Evolutionary conservation across 768 basidiomycete species (phyloP).

Genomic region (Agaricus blazei): DNA sequence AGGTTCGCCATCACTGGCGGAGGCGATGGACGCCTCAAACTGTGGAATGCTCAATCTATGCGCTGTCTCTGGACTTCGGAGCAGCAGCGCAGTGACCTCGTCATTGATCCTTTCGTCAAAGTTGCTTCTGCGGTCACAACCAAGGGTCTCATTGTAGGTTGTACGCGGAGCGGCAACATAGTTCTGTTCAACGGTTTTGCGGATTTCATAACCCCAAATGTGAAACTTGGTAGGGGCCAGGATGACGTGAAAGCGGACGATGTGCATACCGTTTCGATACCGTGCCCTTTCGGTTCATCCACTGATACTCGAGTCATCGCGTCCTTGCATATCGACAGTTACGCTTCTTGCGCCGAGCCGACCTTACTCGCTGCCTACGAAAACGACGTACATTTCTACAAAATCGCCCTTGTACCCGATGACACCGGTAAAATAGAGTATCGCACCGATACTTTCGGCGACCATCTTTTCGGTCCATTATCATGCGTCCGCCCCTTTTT

Average conservation of each 20-base stretch:
- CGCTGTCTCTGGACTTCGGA: slow-evolving; percentile 63
- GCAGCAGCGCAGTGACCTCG: slow-evolving; percentile 23
- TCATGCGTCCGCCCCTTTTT: slow-evolving; percentile 48
- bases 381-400: slow-evolving; percentile 48
- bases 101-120: slow-evolving; percentile 47
- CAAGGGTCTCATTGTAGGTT: slow-evolving; percentile 45
- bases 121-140: slow-evolving; percentile 36
- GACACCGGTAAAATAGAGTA: slow-evolving; percentile 22
- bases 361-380: slow-evolving; percentile 49
- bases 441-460: slow-evolving; percentile 39
- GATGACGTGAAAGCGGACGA: slow-evolving; percentile 14
- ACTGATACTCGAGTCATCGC: slow-evolving; percentile 12
- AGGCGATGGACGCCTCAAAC: slow-evolving; percentile 61
- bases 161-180: slow-evolving; percentile 52
- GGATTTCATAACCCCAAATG: neutral
- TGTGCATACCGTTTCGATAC: slow-evolving; percentile 27
- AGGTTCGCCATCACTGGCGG: slow-evolving; percentile 46
- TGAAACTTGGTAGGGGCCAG: neutral
- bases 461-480: slow-evolving; percentile 45
- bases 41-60: slow-evolving; percentile 61
- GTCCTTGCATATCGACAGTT: slow-evolving; percentile 23
- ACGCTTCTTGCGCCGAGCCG: slow-evolving; percentile 12
- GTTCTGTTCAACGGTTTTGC: slow-evolving; percentile 48
- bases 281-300: slow-evolving; percentile 24
- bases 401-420: slow-evolving; percentile 32